Percentiles rank a stretch among this genome's conserved stretches.
phyloP scores from a whole-genome alignment of 352 stramenopile species.

The Pythium biforme region DNA sequence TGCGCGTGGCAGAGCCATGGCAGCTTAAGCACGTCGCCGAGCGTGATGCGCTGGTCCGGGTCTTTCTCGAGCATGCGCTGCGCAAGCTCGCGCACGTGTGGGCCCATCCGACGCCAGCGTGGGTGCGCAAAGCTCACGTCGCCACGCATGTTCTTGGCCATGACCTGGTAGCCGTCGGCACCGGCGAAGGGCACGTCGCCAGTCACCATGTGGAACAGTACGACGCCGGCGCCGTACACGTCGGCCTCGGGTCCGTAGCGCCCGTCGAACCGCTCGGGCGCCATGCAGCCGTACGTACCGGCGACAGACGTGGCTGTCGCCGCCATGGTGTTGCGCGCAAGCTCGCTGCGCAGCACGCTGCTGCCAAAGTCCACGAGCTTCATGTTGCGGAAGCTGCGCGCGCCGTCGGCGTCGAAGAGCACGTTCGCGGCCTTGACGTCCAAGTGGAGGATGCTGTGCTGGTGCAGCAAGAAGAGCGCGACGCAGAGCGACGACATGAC shows the following conservation, averaged over 20 bases:
- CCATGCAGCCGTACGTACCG: constrained; percentile 66
- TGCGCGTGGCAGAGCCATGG: constrained; percentile 46
- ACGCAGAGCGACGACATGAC: constrained; percentile 49
- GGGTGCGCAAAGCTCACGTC: constrained; percentile 42
- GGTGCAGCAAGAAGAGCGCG: constrained; percentile 48
- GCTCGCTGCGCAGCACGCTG: constrained; percentile 25
- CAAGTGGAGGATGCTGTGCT: constrained; percentile 53
- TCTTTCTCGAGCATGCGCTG: constrained; percentile 54
- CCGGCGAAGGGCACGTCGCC: constrained; percentile 49
- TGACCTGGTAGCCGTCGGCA: constrained; percentile 43
- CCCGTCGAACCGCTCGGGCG: constrained; percentile 58
- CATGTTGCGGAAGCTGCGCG: constrained; percentile 41
- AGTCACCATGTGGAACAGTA: constrained; percentile 62
- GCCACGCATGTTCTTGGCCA: constrained; percentile 67
- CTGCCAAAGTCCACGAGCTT: constrained; percentile 75
- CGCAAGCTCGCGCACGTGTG: constrained; percentile 33
- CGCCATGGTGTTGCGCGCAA: background rate
- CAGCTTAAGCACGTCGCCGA: constrained; percentile 53
- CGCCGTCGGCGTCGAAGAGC: constrained; percentile 47
- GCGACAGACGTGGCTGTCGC: constrained; percentile 19
- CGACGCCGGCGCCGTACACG: constrained; percentile 59
- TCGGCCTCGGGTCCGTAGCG: constrained; percentile 47
- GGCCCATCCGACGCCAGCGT: constrained; percentile 39
- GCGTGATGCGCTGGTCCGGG: constrained; percentile 42
- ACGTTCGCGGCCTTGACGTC: constrained; percentile 70